Evolutionary conservation across 116 monocot genomes (phyloP), one percentile per base, ranked within the genome.

Genomic region (Cymodocea nodosa): DNA sequence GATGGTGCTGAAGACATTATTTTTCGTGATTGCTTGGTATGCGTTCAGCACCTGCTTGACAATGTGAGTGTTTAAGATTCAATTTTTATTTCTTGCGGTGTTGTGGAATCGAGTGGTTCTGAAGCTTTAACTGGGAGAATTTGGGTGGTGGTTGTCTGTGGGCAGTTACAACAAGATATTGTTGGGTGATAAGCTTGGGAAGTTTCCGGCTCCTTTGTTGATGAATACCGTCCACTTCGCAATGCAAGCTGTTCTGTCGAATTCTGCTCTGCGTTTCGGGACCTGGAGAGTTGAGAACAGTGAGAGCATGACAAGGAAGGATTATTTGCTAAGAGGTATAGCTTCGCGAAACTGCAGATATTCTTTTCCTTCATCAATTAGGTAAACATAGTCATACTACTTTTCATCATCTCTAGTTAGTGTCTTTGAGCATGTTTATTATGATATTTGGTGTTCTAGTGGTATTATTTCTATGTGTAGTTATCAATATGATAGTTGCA

Each of bases 151-250:
- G 19, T 39, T 17, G 4, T 18, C 66, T 15, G 54, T 59, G 6
- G 23, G 2, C 34, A 94, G 93, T 67, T 94, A 95, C 67, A 95
- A 95, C 69, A 95, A 95, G 77, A 77, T 79, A 53, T 76, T 95
- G 79, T 71, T 95, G 36, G 94, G 94, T 50, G 75, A 90, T 62
- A 64, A 87, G 39, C 71, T 87, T 17, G 87, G 84, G 50, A 82
- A 83, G 52, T 95, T 95, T 67, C 94, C 94, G 5, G 87, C 87
- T 55, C 94, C 94, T 2, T 74, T 95, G 44, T 63, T 95, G 81
- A 95, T 95, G 94, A 95, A 90, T 68, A 85, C 87, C n/a, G 55
- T 95, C 6, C 94, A 95, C 57, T 95, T 95, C 60, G 52, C 79
- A 62, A 75, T 95, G 84, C 94, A 95, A 85, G 94, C 90, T 13